Conservation (phyloP, 2,329 filamentous ascomycete genomes). For the Zasmidium citrigriseum region DNA sequence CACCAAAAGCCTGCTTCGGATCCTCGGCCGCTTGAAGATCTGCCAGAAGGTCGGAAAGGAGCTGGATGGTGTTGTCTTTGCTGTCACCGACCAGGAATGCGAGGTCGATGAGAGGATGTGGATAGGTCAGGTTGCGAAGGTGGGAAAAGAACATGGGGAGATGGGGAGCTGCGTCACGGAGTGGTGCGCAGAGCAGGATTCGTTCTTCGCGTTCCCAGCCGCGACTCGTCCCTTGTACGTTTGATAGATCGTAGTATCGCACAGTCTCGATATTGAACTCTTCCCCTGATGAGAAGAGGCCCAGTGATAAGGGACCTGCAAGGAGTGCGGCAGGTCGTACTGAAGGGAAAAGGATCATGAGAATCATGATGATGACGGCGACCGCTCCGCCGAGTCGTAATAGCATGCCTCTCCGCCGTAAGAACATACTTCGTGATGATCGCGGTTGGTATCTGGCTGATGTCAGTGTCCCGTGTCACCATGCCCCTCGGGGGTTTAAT, state of each 20-base stretch:
- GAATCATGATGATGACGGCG: conserved; percentile 58
- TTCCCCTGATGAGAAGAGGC: conserved; percentile 64
- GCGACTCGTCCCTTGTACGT: conserved; percentile 85
- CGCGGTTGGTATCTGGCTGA: conserved; percentile 76
- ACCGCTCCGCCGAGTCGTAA: conserved; percentile 64
- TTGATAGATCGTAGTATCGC: conserved; percentile 92
- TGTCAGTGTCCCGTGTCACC: neutral
- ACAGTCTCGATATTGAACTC: conserved; percentile 88
- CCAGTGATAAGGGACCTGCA: conserved; percentile 62
- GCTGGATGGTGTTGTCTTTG: conserved; percentile 81
- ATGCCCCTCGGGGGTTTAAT: neutral
- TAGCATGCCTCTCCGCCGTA: conserved; percentile 72
- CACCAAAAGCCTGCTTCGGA: conserved; percentile 80
- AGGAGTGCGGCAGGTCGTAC: conserved; percentile 62
- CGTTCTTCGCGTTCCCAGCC: conserved; percentile 97
- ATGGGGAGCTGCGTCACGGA: conserved; percentile 90
- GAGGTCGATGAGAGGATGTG: conserved; percentile 92
- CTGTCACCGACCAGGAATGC: conserved; percentile 97
- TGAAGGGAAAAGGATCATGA: conserved; percentile 76
- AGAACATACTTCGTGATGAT: conserved; percentile 65
- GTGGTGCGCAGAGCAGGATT: conserved; percentile 89
- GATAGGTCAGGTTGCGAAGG: conserved; percentile 93
- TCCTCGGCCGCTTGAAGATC: conserved; percentile 79
- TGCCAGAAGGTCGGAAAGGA: conserved; percentile 74
- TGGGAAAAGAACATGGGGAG: conserved; percentile 99